Base-by-base conservation (phyloP, 495 filamentous ascomycete genomes). In the Parathielavia hyrcaniae region DNA sequence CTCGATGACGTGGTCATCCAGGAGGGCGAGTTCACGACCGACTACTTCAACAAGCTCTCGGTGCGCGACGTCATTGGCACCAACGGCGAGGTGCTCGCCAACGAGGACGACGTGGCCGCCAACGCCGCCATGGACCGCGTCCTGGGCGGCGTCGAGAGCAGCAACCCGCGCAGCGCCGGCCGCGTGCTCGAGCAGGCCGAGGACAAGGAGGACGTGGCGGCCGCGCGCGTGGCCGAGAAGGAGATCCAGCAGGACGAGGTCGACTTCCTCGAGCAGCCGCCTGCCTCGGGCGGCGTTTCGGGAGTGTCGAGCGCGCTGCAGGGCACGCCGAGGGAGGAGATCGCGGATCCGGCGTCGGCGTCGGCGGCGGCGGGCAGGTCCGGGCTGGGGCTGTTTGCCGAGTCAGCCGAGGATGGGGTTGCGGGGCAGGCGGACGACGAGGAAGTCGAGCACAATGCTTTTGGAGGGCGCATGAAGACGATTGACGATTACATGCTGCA, bases 1-100 rank as follows among this genome's bases (percentile, higher is more conserved):
- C 76, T 99, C 0, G 95, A 99, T 64, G 92, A 97, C 64, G 88
- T 97, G 26, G 90, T 99, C 55, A 99, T 99, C 63, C 95, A 99
- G 69, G 91, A 97, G 70, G 95, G 95, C 49, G 91, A 92, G 63
- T 99, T 99, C 72, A 99, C 91, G 1, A 99, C 95, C 0, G 95
- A 97, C 69, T 92, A 96, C 74, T 93, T 97, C 76, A 90, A 89
- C 66, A 90, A 90, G 66, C 75, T 91, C 46, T 81, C 77, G 4
- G 83, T 85, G 47, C 80, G 83, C 47, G 88, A 89, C 53, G 83
- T 89, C 64, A 78, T 88, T 43, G 83, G 81, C 57, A 78, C 78
- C 50, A 81, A 81, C 35, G 82, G 81, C 32, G 72, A 75, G 32
- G 76, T 80, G 2, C 73, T 74, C 1, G 77, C 79, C 13, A 69